A percentile compares a stretch with the other conserved stretches of the same genome.
Evolutionary conservation across 2,329 filamentous ascomycete species (phyloP).

Genomic region (Nemania abortiva): DNA sequence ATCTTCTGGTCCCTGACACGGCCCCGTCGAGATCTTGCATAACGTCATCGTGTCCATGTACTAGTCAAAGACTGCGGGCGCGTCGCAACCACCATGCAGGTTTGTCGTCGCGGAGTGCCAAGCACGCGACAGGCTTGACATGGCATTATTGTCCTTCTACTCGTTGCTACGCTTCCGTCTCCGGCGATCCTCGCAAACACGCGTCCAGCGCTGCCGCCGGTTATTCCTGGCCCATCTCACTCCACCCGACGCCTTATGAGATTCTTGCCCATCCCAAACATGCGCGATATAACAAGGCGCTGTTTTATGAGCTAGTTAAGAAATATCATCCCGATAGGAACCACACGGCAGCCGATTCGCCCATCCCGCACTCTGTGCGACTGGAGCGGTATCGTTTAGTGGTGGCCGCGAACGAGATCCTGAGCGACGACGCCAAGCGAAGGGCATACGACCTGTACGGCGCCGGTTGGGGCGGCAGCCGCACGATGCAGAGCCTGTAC

Average conservation of each 20-base stretch:
- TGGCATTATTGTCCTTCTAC: constrained; percentile 2
- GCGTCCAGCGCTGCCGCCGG: constrained; percentile 39
- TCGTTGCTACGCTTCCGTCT: constrained; percentile 48
- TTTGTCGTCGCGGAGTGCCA: neutral
- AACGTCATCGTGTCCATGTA: constrained; percentile 46
- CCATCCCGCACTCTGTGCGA: constrained; percentile 70
- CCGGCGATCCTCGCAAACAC: constrained; percentile 35
- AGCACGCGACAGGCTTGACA: neutral
- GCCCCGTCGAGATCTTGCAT: constrained; percentile 40
- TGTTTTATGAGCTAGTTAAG: constrained; percentile 93
- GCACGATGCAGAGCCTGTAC: constrained; percentile 60
- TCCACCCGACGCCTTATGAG: constrained; percentile 85
- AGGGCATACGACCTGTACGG: constrained; percentile 85
- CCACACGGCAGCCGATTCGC: constrained; percentile 56
- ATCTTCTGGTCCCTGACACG: constrained; percentile 36
- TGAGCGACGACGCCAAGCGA: constrained; percentile 83
- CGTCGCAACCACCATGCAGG: constrained; percentile 11
- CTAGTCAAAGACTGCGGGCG: constrained; percentile 31
- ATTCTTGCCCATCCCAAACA: constrained; percentile 73
- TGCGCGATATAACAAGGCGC: constrained; percentile 82
- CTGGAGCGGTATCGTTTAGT: constrained; percentile 93
- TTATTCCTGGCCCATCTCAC: constrained; percentile 60
- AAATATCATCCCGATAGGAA: constrained; percentile 90
- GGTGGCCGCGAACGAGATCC: constrained; percentile 86
- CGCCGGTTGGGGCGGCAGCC: constrained; percentile 77